phyloP scores from a whole-genome alignment of 2,329 filamentous ascomycete genomes.

The Ophiocordyceps sinensis region DNA sequence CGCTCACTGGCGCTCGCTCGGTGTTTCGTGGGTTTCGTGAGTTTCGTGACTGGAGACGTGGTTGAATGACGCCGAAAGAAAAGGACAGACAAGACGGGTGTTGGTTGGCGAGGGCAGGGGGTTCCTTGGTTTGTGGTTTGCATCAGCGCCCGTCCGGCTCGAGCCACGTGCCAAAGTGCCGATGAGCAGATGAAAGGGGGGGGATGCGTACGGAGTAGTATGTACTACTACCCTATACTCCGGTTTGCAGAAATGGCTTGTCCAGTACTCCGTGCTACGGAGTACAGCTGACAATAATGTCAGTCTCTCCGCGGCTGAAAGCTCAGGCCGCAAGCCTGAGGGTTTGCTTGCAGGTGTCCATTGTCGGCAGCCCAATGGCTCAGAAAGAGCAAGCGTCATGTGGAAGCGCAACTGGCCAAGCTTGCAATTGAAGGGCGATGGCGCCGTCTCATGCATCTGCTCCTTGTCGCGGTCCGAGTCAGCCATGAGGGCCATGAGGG shows the following conservation, averaged over 20 bases:
- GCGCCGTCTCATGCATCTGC: no score
- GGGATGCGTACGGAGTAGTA: no score
- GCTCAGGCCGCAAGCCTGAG: conserved; percentile 3
- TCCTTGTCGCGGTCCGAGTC: no score
- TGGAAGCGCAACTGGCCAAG: background rate
- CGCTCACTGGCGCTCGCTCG: no score
- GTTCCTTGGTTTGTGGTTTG: background rate
- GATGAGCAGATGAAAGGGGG: background rate
- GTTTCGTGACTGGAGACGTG: no score
- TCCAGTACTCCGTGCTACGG: no score
- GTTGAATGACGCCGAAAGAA: no score
- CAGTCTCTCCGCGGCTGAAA: conserved; percentile 4
- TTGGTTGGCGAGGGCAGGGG: background rate
- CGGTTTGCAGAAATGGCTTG: no score
- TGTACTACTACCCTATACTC: no score
- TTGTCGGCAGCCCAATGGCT: background rate
- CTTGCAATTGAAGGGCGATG: no score
- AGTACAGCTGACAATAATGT: background rate
- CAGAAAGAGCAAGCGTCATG: background rate
- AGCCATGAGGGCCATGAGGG: background rate
- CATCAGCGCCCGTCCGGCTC: background rate
- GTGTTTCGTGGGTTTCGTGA: no score
- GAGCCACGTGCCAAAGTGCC: conserved; percentile 1
- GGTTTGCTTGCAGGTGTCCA: background rate
- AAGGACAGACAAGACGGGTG: no score